phyloP scores from a whole-genome alignment of 2,329 filamentous ascomycete species.

The Dothistroma septosporum region DNA sequence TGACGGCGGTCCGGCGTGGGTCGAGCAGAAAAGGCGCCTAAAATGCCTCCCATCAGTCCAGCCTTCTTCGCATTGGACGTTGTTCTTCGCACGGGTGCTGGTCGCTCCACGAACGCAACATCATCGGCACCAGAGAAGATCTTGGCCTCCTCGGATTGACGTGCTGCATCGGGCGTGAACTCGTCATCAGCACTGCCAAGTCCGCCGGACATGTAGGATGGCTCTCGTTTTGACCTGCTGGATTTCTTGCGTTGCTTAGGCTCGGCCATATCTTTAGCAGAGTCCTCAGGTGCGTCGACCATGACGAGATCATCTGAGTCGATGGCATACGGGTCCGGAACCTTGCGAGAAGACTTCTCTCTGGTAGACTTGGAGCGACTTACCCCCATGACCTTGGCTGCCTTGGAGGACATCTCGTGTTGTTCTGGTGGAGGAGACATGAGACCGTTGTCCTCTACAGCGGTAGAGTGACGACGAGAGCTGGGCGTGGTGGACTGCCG shows the following conservation, averaged over 20 bases:
- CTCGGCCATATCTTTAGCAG: conserved; percentile 33
- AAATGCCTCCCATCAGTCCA: conserved; percentile 56
- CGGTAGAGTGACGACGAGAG: conserved; percentile 56
- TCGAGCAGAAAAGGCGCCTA: conserved; percentile 39
- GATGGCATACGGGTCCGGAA: conserved; percentile 58
- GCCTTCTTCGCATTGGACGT: conserved; percentile 57
- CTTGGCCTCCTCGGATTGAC: conserved; percentile 39
- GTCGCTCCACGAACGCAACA: conserved; percentile 51
- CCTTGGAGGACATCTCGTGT: conserved; percentile 61
- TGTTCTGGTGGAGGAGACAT: conserved; percentile 71
- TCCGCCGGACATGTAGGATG: conserved; percentile 38
- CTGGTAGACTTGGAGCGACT: conserved; percentile 44
- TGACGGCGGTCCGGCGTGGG: conserved; percentile 28
- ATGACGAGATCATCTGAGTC: conserved; percentile 56
- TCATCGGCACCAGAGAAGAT: conserved; percentile 49
- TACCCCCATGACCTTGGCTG: conserved; percentile 70
- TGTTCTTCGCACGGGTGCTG: conserved; percentile 54
- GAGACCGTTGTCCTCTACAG: conserved; percentile 61
- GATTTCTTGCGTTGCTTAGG: conserved; percentile 33
- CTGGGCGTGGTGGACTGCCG: conserved; percentile 48
- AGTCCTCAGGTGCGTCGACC: conserved; percentile 48
- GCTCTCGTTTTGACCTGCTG: conserved; percentile 41
- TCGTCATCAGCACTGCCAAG: conserved; percentile 41
- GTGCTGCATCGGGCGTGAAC: conserved; percentile 39
- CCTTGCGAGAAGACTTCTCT: conserved; percentile 49